Evolutionary conservation across 2,329 filamentous ascomycete genomes (phyloP).

Genomic region (Cercospora sp.): DNA sequence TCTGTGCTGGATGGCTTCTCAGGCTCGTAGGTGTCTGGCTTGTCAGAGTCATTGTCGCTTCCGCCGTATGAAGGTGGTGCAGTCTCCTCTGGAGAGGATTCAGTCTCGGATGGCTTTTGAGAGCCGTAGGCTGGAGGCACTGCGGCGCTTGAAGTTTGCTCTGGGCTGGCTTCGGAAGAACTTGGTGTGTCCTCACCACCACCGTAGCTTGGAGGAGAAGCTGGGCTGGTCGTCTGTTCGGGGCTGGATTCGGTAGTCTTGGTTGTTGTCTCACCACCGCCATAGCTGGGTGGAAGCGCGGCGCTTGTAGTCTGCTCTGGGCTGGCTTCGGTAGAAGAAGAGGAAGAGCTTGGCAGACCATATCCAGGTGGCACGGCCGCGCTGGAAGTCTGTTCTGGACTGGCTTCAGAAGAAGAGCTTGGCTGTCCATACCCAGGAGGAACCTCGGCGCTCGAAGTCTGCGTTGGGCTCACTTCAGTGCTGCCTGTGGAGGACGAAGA

Average conservation of each 20-base stretch:
- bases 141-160: background rate
- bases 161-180: background rate
- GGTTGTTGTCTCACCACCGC: background rate
- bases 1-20: background rate
- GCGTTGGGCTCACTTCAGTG: background rate
- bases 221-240: background rate
- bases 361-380: background rate
- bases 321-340: background rate
- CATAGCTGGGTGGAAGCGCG: background rate
- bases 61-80: background rate
- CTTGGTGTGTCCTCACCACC: background rate
- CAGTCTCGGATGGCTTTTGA: background rate
- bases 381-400: background rate
- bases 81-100: background rate
- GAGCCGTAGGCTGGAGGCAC: background rate
- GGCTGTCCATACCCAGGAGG: background rate
- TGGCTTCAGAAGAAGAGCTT: constrained; percentile 4
- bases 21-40: background rate
- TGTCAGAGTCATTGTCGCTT: background rate
- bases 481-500: background rate
- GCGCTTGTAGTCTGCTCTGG: background rate
- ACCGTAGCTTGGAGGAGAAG: constrained; percentile 1
- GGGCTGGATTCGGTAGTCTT: background rate
- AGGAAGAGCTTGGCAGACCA: background rate
- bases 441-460: background rate